Evolutionary conservation across 371 early-diverging fungal genomes (phyloP).

Genomic region (Mortierella sp.): DNA sequence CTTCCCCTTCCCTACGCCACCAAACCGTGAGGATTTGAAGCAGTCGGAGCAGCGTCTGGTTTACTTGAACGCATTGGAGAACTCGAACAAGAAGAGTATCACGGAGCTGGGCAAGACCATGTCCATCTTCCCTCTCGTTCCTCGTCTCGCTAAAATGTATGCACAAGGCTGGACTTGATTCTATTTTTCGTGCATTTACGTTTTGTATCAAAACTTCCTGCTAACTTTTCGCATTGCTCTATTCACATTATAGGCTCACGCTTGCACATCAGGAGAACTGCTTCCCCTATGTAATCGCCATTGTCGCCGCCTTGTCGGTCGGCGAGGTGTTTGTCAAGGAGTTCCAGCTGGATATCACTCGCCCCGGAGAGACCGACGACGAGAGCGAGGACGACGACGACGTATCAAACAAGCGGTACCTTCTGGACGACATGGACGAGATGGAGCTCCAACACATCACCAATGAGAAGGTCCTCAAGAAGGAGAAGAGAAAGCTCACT

Average conservation of each 20-base stretch:
- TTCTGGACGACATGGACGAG: conserved; percentile 49
- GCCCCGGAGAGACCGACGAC: conserved; percentile 62
- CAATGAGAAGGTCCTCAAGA: conserved; percentile 64
- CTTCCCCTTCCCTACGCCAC: conserved; percentile 97
- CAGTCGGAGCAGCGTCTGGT: conserved; percentile 81
- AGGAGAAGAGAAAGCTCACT: conserved; percentile 63
- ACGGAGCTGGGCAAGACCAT: conserved; percentile 93
- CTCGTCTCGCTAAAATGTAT: conserved; percentile 95
- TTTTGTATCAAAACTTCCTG: neutral
- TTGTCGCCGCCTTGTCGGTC: conserved; percentile 92
- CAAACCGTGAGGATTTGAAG: conserved; percentile 73
- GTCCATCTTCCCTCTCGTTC: conserved; percentile 94
- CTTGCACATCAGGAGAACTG: conserved; percentile 88
- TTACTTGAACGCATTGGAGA: conserved; percentile 83
- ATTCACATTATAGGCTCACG: conserved; percentile 72
- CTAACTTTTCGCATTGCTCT: neutral
- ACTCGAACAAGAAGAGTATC: conserved; percentile 71
- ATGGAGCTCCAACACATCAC: conserved; percentile 60
- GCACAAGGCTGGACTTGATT: neutral
- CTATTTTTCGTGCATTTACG: neutral
- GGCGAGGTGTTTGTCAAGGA: conserved; percentile 93
- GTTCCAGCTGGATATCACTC: conserved; percentile 66
- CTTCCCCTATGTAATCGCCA: conserved; percentile 88
- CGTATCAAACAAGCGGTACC: conserved; percentile 24
- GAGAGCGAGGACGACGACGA: conserved; percentile 62